phyloP scores from a whole-genome alignment of 176 grass and related monocot genomes.

The Luzula sylvatica region DNA sequence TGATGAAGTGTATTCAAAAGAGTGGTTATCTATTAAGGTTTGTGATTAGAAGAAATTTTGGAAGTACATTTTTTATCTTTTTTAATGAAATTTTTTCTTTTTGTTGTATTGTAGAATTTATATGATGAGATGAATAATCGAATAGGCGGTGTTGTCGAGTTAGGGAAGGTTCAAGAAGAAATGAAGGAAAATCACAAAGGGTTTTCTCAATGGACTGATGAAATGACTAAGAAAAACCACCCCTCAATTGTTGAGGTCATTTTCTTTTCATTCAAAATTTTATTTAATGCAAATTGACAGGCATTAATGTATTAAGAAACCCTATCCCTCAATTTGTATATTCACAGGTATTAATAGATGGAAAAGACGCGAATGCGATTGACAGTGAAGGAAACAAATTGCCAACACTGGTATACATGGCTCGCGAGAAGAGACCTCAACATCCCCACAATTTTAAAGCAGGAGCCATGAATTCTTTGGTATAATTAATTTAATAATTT shows the following conservation, averaged over 20 bases:
- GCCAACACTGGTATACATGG: slow-evolving; percentile 80
- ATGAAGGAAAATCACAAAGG: slow-evolving; percentile 39
- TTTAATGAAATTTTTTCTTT: no score
- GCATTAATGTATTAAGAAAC: no score
- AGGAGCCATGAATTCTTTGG: slow-evolving; percentile 77
- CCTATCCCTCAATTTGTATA: background rate
- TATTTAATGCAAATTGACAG: no score
- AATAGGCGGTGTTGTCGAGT: slow-evolving; percentile 26
- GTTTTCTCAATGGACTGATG: slow-evolving; percentile 45
- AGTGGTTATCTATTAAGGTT: slow-evolving; percentile 49
- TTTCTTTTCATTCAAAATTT: background rate
- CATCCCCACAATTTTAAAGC: slow-evolving; percentile 82
- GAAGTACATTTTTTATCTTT: no score
- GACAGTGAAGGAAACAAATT: slow-evolving; percentile 31
- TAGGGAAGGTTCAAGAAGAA: slow-evolving; percentile 34
- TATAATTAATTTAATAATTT: slow-evolving; percentile 8
- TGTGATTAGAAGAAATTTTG: background rate
- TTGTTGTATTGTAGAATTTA: slow-evolving; percentile 25
- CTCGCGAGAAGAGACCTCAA: slow-evolving; percentile 62
- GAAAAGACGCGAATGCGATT: slow-evolving; percentile 23
- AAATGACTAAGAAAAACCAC: slow-evolving; percentile 28
- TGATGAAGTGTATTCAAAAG: slow-evolving; percentile 15
- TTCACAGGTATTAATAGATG: slow-evolving; percentile 56
- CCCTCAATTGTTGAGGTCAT: slow-evolving; percentile 53
- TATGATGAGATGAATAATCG: slow-evolving; percentile 44